Evolutionary conservation across 179 eudicot genomes (phyloP), one percentile per base, ranked within the genome.

Genomic region (Drosera spatulata): DNA sequence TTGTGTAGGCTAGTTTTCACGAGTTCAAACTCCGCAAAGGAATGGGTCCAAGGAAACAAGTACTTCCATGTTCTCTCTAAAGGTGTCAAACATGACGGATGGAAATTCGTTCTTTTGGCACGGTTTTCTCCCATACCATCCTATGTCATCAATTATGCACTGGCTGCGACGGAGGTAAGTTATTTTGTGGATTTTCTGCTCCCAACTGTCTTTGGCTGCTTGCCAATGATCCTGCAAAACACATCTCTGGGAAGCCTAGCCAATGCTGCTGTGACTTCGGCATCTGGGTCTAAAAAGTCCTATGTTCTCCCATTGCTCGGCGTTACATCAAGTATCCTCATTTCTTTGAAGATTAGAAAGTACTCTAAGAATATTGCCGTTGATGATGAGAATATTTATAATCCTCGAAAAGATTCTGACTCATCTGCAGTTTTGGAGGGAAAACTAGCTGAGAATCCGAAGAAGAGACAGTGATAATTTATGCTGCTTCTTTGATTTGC

Each of bases 191-290:
- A 89, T 78, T 89, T 89, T 71, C 70, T 89, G 38, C 85, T 87
- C 48, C 95, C 95, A 8, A 84, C 97, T 40, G 73, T 82, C 12
- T 61, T 87, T 48, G 97, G 95, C 59, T 82, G 97, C 77, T 55
- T 89, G 73, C 97, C 97, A n/a, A 89, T 89, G 97, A 89, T 89
- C 67, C 63, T 89, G 70, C 97, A 89, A 73, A 89, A 89, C 66
- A 87, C 97, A 37, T 85, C 95, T 11, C 74, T 89, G n/a, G 97
- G 95, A 64, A 89, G 91, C 73, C 97, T 89, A 43, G 95, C 97
- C 66, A 82, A 85, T 62, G 97, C 95, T 62, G 97, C 93, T 53
- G 89, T 81, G 51, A 76, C 88, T 64, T 77, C 95, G 7, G 86
- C 83, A 22, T 70, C 89, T 50, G 93, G 89, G 39, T 73, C 85